Conservation (phyloP, 306 rosid species). For the Medicago arabica region DNA sequence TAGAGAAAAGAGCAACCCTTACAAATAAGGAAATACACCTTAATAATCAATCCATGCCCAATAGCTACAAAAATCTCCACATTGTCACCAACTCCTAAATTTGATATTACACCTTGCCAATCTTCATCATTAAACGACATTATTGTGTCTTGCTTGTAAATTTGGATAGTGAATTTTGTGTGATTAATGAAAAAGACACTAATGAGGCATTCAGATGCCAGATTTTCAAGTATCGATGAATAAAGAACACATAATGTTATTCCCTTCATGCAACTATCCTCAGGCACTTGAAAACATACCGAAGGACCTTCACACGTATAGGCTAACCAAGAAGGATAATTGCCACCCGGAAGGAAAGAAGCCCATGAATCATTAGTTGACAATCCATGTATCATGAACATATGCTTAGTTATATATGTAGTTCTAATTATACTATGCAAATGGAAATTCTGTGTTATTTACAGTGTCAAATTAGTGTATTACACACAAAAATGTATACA, state of each 20-base stretch:
- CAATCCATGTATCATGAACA: conserved; percentile 16
- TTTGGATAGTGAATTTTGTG: conserved; percentile 24
- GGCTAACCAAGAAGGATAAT: conserved; percentile 36
- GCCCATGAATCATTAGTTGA: background rate
- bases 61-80: conserved; percentile 28
- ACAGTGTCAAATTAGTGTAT: too few relatives aligned
- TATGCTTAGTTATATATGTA: background rate
- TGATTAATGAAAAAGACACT: conserved; percentile 23
- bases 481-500: too few relatives aligned
- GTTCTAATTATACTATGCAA: background rate
- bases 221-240: background rate
- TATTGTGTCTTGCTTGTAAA: conserved; percentile 21
- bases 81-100: conserved; percentile 21
- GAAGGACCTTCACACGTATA: conserved; percentile 13
- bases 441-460: too few relatives aligned
- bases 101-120: conserved; percentile 17
- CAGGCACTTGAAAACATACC: conserved; percentile 13
- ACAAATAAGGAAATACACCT: too few relatives aligned
- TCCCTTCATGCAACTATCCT: conserved; percentile 3
- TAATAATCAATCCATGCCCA: background rate
- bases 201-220: background rate
- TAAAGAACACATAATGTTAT: conserved; percentile 27
- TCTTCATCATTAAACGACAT: conserved; percentile 34
- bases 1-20: too few relatives aligned
- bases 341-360: conserved; percentile 29